These are phyloP conservation scores for Stromatinia cepivora DNA, from an alignment of 2,329 filamentous ascomycete genomes.

Conservation along the genomic window DNA sequence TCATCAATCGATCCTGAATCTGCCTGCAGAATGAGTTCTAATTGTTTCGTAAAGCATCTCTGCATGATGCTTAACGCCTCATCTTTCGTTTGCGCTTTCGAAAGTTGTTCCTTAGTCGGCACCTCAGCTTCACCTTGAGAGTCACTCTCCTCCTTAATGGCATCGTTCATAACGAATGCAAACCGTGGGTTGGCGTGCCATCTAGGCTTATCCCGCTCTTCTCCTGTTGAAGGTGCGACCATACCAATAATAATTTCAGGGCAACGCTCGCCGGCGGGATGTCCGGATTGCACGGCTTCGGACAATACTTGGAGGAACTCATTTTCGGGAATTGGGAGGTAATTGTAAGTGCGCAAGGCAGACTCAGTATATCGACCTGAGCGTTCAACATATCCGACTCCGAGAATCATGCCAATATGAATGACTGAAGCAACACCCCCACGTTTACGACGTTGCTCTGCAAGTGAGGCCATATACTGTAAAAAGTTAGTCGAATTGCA, in stretches of 20 bases:
- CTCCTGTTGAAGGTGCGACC: background rate
- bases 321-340: constrained; percentile 38
- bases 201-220: constrained; percentile 9
- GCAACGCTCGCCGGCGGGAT: background rate
- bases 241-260: constrained; percentile 23
- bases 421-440: constrained; percentile 51
- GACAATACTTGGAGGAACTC: constrained; percentile 48
- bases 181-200: constrained; percentile 16
- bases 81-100: constrained; percentile 16
- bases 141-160: background rate
- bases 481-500: background rate
- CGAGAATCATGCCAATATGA: constrained; percentile 53
- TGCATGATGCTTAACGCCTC: background rate
- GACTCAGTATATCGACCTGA: constrained; percentile 1
- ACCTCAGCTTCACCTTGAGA: constrained; percentile 5
- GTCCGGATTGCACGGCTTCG: constrained; percentile 45
- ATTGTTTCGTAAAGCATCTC: constrained; percentile 12
- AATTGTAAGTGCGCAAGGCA: constrained; percentile 3
- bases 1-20: background rate
- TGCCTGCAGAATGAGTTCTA: constrained; percentile 16
- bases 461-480: constrained; percentile 46
- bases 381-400: constrained; percentile 43
- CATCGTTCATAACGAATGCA: constrained; percentile 1
- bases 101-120: constrained; percentile 13
- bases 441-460: constrained; percentile 43